Evolutionary conservation across 176 grass and related monocot species (phyloP), one percentile per base, ranked within the genome.

Genomic region (Musa acuminata): DNA sequence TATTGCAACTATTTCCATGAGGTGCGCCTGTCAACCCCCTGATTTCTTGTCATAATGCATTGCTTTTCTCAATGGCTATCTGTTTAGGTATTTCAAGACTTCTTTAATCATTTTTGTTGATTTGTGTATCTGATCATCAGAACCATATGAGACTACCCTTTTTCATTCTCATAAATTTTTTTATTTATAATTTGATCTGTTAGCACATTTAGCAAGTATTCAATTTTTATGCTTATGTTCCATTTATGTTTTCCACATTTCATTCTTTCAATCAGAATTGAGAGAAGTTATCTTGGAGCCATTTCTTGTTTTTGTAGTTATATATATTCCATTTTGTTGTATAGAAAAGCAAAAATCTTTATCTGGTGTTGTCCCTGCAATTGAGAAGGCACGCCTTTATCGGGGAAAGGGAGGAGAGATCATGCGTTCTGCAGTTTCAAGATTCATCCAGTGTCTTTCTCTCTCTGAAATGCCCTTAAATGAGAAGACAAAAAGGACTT

Each of bases 371-470:
- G 94, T 93, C 64, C 88, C 88, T 2, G 83, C 90, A 69, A 98
- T 98, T 71, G 94, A 98, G 84, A 98, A 98, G 54, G 94, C 90
- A 14, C 87, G 90, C 23, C 94, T 98, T 79, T 98, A 98, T 78
- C 83, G 94, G 71, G 90, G 94, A 62, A 98, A 98, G 80, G 94
- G 94, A 85, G 94, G 94, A 79, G 94, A 98, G 82, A 89, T 98
- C 69, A 91, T 98, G 94, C 87, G 94, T 9, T 80, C 86, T 62
- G 83, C 90, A 85, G 90, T 98, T 87, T 98, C 85, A 59, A 81
- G 84, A 78, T 98, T 93, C 82, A 91, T 98, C 79, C 88, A 89
- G 81, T 98, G 94, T 77, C 79, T 93, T 57, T 93, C 94, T 69
- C 53, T 98, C 29, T 79, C 88, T 82, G 81, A 78, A 73, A 83